phyloP scores from a whole-genome alignment of 257 asterid species.

The Buddleja alternifolia region DNA sequence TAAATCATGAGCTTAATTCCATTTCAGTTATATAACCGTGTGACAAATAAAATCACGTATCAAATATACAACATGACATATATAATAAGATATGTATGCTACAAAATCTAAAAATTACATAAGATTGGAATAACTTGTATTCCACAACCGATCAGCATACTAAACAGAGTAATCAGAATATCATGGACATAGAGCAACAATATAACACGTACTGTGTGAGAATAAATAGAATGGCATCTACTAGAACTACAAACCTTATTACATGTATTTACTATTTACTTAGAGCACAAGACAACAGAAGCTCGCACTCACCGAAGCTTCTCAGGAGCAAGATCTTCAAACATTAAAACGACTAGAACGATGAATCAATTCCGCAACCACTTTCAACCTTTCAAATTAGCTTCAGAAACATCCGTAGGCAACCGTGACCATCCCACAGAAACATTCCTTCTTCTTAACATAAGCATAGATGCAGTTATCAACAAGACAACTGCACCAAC shows the following conservation, averaged over 20 bases:
- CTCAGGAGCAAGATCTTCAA: constrained; percentile 6
- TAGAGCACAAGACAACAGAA: constrained; percentile 23
- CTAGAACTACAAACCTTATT: constrained; percentile 20
- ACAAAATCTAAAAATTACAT: not conserved
- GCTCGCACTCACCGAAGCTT: constrained; percentile 23
- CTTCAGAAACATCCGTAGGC: constrained; percentile 72
- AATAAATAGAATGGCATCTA: constrained; percentile 8
- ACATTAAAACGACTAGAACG: not conserved
- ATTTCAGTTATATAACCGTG: not conserved
- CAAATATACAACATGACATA: not conserved
- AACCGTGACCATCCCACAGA: constrained; percentile 64
- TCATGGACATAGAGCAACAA: constrained; percentile 14
- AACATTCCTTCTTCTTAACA: constrained; percentile 56
- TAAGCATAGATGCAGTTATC: constrained; percentile 52
- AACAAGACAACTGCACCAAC: constrained; percentile 61
- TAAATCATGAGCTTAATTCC: not conserved
- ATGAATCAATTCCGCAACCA: constrained; percentile 1
- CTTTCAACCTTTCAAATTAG: constrained; percentile 51
- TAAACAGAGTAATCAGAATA: not conserved
- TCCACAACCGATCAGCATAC: constrained; percentile 3
- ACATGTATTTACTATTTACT: constrained; percentile 25
- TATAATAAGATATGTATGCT: not conserved
- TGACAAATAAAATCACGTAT: not conserved
- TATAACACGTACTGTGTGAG: not conserved
- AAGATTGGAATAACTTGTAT: constrained; percentile 11